Conservation (phyloP, 2,329 filamentous ascomycete genomes). For the Pestalotiopsis sp. region DNA sequence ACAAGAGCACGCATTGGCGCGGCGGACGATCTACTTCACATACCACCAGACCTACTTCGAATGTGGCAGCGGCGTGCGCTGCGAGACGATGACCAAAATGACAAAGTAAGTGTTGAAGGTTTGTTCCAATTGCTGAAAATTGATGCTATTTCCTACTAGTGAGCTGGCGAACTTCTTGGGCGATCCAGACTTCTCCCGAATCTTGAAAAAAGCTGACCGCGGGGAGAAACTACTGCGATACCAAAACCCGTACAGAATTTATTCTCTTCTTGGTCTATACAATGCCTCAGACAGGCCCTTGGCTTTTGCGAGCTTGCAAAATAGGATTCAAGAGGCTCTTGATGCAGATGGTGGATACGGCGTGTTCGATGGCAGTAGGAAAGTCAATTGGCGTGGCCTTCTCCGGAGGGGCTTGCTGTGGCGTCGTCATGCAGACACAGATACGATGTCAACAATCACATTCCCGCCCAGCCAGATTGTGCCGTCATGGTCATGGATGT, state of each 20-base stretch:
- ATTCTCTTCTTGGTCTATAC: not conserved
- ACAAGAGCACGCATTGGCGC: constrained; percentile 40
- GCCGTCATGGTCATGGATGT: constrained; percentile 12
- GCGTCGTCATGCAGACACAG: not conserved
- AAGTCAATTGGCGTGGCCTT: not conserved
- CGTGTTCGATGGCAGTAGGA: constrained; percentile 14
- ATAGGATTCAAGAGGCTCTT: constrained; percentile 17
- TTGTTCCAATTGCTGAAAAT: not conserved
- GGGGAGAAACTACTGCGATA: constrained; percentile 18
- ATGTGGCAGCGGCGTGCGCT: constrained; percentile 37
- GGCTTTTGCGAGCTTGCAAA: constrained; percentile 20
- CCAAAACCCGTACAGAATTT: not conserved
- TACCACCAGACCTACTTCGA: constrained; percentile 39
- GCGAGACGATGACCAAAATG: constrained; percentile 35
- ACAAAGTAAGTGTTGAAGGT: constrained; percentile 30
- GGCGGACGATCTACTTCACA: constrained; percentile 40
- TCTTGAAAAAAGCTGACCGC: constrained; percentile 14
- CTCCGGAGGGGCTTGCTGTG: not conserved
- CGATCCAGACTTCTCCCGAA: constrained; percentile 27
- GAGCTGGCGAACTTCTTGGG: constrained; percentile 27
- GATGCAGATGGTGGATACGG: constrained; percentile 19
- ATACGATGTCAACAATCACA: not conserved
- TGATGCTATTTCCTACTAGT: not conserved
- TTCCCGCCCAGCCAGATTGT: not conserved
- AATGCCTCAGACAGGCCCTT: constrained; percentile 15